These are phyloP conservation scores for Ogataea neopini DNA, from an alignment of 805 yeast genomes.

Conservation along the genomic window DNA sequence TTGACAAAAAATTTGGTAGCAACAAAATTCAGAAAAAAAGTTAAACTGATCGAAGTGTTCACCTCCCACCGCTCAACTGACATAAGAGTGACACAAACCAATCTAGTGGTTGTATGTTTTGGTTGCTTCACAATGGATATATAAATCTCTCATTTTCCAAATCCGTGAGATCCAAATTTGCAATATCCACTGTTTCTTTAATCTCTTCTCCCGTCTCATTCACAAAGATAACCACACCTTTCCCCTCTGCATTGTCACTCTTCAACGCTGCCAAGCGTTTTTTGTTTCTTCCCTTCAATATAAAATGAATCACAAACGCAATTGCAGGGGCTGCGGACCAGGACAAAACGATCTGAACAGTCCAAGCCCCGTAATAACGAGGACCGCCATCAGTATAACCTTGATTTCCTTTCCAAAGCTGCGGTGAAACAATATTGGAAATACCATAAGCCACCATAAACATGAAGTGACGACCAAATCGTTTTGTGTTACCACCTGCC, in stretches of 20 bases:
- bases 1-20: no score
- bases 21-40: no score
- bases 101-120: neutral
- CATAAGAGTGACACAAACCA: no score
- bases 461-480: constrained; percentile 47
- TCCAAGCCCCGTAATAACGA: constrained; percentile 51
- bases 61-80: no score
- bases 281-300: constrained; percentile 50
- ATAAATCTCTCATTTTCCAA: constrained; percentile 51
- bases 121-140: constrained; percentile 38
- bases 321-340: constrained; percentile 48
- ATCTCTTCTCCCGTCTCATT: constrained; percentile 24
- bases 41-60: no score
- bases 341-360: constrained; percentile 55
- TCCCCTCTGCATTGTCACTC: constrained; percentile 22
- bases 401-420: constrained; percentile 51
- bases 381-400: constrained; percentile 36
- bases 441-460: constrained; percentile 49
- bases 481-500: constrained; percentile 52
- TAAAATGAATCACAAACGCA: constrained; percentile 44
- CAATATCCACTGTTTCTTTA: constrained; percentile 40
- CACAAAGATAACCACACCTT: constrained; percentile 32
- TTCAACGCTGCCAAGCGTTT: constrained; percentile 16
- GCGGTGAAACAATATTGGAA: constrained; percentile 57
- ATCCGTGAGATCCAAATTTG: constrained; percentile 55